Conservation (phyloP, 495 filamentous ascomycete species). For the Penicillium bovifimosum region DNA sequence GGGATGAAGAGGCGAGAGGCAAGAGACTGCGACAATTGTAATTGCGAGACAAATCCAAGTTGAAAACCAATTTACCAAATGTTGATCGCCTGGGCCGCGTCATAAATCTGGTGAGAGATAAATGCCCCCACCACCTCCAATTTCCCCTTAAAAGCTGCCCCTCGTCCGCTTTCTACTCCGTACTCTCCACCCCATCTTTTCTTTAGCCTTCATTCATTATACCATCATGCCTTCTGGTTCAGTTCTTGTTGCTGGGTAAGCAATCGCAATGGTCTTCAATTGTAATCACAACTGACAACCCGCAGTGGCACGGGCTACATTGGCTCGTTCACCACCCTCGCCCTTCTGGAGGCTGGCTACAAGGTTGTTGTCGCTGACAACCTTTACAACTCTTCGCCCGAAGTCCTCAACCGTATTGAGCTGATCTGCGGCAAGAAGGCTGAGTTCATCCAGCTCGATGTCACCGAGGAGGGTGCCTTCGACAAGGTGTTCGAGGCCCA, state of each 20-base stretch:
- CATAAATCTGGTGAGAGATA: slow-evolving; percentile 5
- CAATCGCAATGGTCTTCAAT: slow-evolving; percentile 7
- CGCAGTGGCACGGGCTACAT: slow-evolving; percentile 95
- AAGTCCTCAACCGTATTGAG: slow-evolving; percentile 87
- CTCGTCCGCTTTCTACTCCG: slow-evolving; percentile 13
- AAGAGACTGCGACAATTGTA: not conserved
- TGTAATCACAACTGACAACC: slow-evolving; percentile 11
- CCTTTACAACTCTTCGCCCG: slow-evolving; percentile 89
- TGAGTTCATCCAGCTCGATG: slow-evolving; percentile 76
- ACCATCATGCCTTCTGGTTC: slow-evolving; percentile 72
- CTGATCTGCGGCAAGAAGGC: slow-evolving; percentile 86
- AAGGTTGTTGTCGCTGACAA: slow-evolving; percentile 94
- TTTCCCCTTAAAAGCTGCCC: slow-evolving; percentile 29
- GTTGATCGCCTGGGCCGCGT: slow-evolving; percentile 11
- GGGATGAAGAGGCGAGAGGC: not conserved
- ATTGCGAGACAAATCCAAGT: not conserved
- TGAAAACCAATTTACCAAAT: not conserved
- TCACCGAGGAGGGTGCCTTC: slow-evolving; percentile 76
- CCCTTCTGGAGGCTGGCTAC: slow-evolving; percentile 88
- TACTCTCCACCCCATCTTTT: slow-evolving; percentile 2
- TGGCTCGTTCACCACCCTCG: slow-evolving; percentile 91
- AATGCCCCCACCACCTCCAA: slow-evolving; percentile 3
- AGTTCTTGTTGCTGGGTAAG: slow-evolving; percentile 87
- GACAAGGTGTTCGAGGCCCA: slow-evolving; percentile 86
- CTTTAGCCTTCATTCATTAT: not conserved